These are phyloP conservation scores for Pyronema omphalodes DNA, from an alignment of 495 filamentous ascomycete genomes.

Conservation along the genomic window DNA sequence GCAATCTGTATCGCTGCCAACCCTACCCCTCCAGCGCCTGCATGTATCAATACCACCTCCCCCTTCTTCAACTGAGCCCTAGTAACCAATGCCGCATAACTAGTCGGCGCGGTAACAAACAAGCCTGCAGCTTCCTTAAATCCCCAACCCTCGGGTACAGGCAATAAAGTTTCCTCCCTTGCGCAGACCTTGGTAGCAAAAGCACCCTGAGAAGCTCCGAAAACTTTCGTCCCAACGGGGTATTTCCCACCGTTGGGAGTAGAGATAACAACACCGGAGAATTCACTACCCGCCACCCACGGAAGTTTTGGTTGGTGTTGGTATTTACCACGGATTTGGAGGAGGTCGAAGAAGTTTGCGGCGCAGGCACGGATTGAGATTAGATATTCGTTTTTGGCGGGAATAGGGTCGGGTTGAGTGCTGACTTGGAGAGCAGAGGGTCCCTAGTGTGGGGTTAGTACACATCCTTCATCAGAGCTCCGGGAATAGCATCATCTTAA, in stretches of 20 bases:
- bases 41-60: slow-evolving; percentile 81
- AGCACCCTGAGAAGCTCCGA: slow-evolving; percentile 70
- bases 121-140: slow-evolving; percentile 74
- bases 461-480: neutral
- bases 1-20: slow-evolving; percentile 85
- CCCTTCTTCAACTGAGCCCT: slow-evolving; percentile 57
- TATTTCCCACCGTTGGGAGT: slow-evolving; percentile 41
- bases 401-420: slow-evolving; percentile 49
- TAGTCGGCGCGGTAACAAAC: slow-evolving; percentile 81
- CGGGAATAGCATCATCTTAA: neutral
- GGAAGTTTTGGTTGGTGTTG: slow-evolving; percentile 54
- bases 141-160: slow-evolving; percentile 61
- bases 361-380: slow-evolving; percentile 75
- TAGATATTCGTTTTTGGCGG: slow-evolving; percentile 56
- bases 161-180: slow-evolving; percentile 45
- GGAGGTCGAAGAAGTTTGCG: slow-evolving; percentile 89
- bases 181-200: slow-evolving; percentile 62
- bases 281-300: slow-evolving; percentile 77
- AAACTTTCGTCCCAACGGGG: slow-evolving; percentile 62
- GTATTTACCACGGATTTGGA: slow-evolving; percentile 70
- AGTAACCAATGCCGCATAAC: slow-evolving; percentile 66
- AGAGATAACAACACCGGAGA: slow-evolving; percentile 57
- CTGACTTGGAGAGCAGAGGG: slow-evolving; percentile 61
- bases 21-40: slow-evolving; percentile 81
- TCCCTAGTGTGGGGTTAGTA: slow-evolving; percentile 32